phyloP scores from a whole-genome alignment of 768 basidiomycete genomes.

The Amanita pseudoporphyria region DNA sequence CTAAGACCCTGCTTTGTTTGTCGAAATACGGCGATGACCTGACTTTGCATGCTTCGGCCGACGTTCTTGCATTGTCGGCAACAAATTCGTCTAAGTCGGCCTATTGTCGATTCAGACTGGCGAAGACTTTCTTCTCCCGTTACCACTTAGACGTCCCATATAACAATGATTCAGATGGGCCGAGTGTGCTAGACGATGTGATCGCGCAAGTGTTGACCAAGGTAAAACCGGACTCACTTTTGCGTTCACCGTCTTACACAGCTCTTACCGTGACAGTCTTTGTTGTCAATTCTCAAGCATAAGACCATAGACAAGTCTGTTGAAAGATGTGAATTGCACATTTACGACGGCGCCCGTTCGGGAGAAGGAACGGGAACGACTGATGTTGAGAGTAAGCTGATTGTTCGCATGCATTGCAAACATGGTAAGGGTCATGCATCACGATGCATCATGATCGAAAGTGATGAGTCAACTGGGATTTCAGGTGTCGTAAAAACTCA shows the following conservation, averaged over 20 bases:
- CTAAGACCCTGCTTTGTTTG: conserved; percentile 65
- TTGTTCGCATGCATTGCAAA: conserved; percentile 73
- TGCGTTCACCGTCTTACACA: neutral
- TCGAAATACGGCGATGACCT: conserved; percentile 81
- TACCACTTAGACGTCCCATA: conserved; percentile 25
- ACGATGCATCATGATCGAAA: neutral
- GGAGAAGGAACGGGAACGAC: conserved; percentile 29
- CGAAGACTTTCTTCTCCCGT: conserved; percentile 58
- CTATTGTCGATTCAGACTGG: conserved; percentile 70
- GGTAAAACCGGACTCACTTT: conserved; percentile 24
- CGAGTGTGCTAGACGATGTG: conserved; percentile 43
- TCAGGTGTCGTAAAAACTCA: conserved; percentile 80
- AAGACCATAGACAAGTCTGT: conserved; percentile 67
- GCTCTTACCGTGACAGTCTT: conserved; percentile 29
- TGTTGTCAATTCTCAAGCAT: conserved; percentile 69
- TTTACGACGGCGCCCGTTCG: conserved; percentile 39
- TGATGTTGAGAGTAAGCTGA: conserved; percentile 64
- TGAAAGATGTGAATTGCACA: conserved; percentile 66
- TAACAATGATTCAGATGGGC: conserved; percentile 26
- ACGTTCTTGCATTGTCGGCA: conserved; percentile 53
- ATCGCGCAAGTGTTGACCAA: conserved; percentile 65
- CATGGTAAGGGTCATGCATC: conserved; percentile 45
- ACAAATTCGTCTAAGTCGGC: conserved; percentile 79
- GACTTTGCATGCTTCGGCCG: conserved; percentile 52
- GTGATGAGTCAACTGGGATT: conserved; percentile 1